phyloP scores from a whole-genome alignment of 345 rosid genomes.

The Erodium maritimum region DNA sequence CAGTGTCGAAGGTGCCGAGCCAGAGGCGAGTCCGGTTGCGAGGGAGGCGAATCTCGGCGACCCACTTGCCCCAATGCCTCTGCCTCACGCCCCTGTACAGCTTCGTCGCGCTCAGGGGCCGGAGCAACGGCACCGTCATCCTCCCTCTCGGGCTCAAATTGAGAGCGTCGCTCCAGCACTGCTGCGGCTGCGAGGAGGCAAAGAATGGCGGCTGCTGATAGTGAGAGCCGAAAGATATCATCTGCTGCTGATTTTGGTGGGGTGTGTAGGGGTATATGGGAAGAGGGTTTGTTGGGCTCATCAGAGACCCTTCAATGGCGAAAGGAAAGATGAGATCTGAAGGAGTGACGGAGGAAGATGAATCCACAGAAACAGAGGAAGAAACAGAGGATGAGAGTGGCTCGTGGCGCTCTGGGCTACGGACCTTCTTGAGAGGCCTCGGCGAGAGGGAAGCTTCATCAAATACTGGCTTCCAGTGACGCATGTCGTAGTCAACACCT shows the following conservation, averaged over 20 bases:
- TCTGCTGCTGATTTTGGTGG: constrained; percentile 32
- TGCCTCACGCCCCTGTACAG: constrained; percentile 91
- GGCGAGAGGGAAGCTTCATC: constrained; percentile 42
- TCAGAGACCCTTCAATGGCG: no score
- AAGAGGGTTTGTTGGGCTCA: no score
- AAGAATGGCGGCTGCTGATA: no score
- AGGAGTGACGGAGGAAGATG: no score
- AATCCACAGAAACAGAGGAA: no score
- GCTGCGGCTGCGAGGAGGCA: constrained; percentile 28
- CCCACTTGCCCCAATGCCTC: constrained; percentile 98
- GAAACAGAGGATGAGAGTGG: constrained; percentile 24
- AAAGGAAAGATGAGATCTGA: no score
- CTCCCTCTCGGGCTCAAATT: constrained; percentile 72
- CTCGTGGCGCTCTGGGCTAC: no score
- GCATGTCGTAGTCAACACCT: no score
- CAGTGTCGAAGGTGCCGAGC: constrained; percentile 96
- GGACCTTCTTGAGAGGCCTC: constrained; percentile 52
- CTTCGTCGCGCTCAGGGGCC: constrained; percentile 64
- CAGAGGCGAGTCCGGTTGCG: constrained; percentile 84
- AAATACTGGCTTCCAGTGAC: constrained; percentile 39
- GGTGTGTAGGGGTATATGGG: no score
- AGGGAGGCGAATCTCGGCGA: constrained; percentile 93
- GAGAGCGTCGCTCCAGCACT: constrained; percentile 44
- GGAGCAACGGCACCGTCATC: constrained; percentile 67
- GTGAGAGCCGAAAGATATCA: constrained; percentile 80